phyloP scores from a whole-genome alignment of 2,329 filamentous ascomycete genomes.

The Thelonectria discophora region DNA sequence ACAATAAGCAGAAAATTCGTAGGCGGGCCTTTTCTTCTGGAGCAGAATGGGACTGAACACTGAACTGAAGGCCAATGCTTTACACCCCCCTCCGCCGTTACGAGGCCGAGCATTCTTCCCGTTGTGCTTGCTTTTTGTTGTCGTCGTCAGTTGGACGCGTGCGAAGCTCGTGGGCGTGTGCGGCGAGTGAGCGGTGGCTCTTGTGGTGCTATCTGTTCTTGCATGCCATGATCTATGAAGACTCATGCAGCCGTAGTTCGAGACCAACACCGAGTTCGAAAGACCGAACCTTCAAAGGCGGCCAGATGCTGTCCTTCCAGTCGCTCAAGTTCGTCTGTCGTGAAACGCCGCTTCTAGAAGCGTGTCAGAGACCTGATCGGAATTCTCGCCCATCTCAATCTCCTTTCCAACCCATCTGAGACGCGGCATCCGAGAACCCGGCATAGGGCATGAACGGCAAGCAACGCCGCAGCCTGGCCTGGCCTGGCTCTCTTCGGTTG shows the following conservation, averaged over 20 bases:
- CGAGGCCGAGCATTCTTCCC: too few relatives aligned
- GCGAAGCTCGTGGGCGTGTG: neutral
- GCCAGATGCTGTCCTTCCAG: too few relatives aligned
- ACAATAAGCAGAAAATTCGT: too few relatives aligned
- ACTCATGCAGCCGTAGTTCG: constrained; percentile 5
- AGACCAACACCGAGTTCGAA: neutral
- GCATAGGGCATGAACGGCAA: neutral
- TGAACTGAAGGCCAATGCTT: neutral
- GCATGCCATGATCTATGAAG: constrained; percentile 8
- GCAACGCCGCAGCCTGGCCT: neutral
- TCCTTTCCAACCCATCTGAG: constrained; percentile 6
- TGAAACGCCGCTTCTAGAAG: neutral
- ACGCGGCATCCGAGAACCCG: constrained; percentile 11
- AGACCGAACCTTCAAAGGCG: too few relatives aligned
- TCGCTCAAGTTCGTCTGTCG: too few relatives aligned
- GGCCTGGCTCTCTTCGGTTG: too few relatives aligned
- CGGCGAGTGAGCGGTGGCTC: neutral
- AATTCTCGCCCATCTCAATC: neutral
- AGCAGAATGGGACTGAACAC: neutral
- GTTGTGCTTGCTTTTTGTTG: neutral
- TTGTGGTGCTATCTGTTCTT: neutral
- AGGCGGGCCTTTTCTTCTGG: too few relatives aligned
- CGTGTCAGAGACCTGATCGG: neutral
- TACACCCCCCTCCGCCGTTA: too few relatives aligned
- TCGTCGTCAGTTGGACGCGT: neutral